These are phyloP conservation scores for Teratosphaeria viscida DNA, from an alignment of 2,329 filamentous ascomycete species.

Conservation along the genomic window DNA sequence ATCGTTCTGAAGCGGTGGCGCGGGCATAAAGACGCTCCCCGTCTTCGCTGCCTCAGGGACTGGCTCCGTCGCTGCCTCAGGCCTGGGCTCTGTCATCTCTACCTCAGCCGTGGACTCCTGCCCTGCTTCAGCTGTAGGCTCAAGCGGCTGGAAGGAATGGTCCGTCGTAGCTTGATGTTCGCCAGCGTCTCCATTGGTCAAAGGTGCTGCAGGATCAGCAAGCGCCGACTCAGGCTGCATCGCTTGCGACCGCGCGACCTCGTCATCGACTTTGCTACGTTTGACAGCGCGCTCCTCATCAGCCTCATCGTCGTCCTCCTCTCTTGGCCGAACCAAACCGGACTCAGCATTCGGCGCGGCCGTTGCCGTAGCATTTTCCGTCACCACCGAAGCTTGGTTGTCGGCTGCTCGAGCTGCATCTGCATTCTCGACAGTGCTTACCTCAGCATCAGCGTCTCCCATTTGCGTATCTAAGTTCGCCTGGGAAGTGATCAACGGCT, in stretches of 20 bases:
- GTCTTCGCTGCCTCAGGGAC: not conserved
- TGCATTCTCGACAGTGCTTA: not conserved
- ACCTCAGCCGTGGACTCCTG: not conserved
- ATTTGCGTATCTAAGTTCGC: conserved; percentile 20
- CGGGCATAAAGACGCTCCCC: not conserved
- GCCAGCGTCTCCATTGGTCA: not conserved
- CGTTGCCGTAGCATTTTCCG: not conserved
- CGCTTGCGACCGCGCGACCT: not conserved
- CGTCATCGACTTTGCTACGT: conserved; percentile 60
- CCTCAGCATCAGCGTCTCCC: conserved; percentile 1
- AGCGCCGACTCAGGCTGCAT: not conserved
- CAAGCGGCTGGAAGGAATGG: not conserved
- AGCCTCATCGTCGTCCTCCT: conserved; percentile 53
- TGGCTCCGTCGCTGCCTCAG: not conserved
- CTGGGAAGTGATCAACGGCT: conserved; percentile 26
- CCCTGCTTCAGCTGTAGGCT: not conserved
- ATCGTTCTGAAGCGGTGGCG: not conserved
- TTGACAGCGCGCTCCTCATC: conserved; percentile 61
- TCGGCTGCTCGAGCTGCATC: not conserved
- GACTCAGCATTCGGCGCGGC: conserved; percentile 40
- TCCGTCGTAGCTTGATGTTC: not conserved
- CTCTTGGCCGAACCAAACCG: conserved; percentile 54
- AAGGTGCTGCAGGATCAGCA: not conserved
- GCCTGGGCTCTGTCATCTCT: not conserved
- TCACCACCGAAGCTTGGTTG: not conserved